Base-by-base conservation (phyloP, 2,329 filamentous ascomycete species). In the Aspergillus pseudoviridinutans region DNA sequence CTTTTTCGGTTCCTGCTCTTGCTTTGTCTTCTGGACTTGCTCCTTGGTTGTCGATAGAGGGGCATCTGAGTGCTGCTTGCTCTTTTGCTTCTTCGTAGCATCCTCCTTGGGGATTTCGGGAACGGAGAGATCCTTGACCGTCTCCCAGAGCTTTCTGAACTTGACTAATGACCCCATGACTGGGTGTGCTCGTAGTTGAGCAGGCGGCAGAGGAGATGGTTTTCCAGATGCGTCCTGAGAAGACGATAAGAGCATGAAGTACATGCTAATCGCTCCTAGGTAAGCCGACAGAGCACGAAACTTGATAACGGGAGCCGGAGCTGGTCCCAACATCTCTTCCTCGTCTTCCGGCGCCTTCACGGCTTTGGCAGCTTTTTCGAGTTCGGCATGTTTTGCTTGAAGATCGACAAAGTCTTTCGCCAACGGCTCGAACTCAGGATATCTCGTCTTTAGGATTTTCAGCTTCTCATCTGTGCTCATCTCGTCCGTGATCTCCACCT, bases 241-340 rank as follows among this genome's bases (percentile, higher is more conserved):
- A 0, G 91, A 96, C 10, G 91, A 91, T n/a, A 99, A 78, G 38
- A 97, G 84, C 41, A 92, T 90, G 73, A 99, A 96, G 74, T 99
- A 99, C 85, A 96, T 92, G 51, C 90, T 88, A 64, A 99, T 80
- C 1, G 91, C 84, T 47, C 90, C 91, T 25, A 97, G 80, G 70
- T 99, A 97, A 58, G 92, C 90, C 4, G 90, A 88, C 42, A 96
- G 80, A 10, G 92, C 86, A 73, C 91, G 87, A 70, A 89, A 87
- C 72, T 93, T 94, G 58, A 91, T 81, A 8, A 87, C 79, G 24
- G 84, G 78, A n/a, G 88, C 72, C 2, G 84, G 84, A 3, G 68
- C 60, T 22, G 63, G 62, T 22, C 80, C 58, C 72, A 76, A 10
- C 76, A 73, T 66, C 79, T 68, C 63, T 41, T 63, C 57, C 20